Percentiles rank a stretch among this genome's conserved stretches.
Conservation (phyloP, 768 basidiomycete species). For the Tricholoma saponaceum region DNA sequence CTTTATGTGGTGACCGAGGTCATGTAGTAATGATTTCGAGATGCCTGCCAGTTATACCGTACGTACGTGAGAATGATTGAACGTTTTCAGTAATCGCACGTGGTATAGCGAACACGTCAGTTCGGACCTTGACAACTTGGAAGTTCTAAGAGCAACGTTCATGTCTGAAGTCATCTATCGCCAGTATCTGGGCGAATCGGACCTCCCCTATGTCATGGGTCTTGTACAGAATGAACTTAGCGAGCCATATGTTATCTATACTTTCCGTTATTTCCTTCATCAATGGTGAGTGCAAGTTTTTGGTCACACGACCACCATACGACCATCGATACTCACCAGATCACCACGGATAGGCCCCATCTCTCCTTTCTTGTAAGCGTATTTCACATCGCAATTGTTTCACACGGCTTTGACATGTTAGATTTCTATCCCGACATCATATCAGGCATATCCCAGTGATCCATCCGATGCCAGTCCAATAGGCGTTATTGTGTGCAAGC, state of each 20-base stretch:
- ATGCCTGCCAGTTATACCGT: too few species aligned
- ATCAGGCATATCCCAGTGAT: slow-evolving; percentile 56
- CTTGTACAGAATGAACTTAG: slow-evolving; percentile 90
- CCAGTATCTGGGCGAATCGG: slow-evolving; percentile 70
- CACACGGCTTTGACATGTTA: not conserved
- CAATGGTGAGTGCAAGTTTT: slow-evolving; percentile 68
- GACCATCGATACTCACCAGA: slow-evolving; percentile 11
- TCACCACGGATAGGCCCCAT: slow-evolving; percentile 67
- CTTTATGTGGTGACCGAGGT: too few species aligned
- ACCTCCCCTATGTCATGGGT: slow-evolving; percentile 79
- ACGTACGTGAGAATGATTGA: too few species aligned
- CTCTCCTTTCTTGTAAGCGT: slow-evolving; percentile 69
- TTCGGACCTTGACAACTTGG: too few species aligned
- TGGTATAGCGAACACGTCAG: not conserved
- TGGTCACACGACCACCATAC: slow-evolving; percentile 27
- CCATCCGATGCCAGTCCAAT: slow-evolving; percentile 51
- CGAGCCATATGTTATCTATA: slow-evolving; percentile 95
- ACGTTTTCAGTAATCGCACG: not conserved
- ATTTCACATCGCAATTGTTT: not conserved
- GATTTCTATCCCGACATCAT: not conserved
- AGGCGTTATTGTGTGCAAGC: slow-evolving; percentile 96
- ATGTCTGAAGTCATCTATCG: slow-evolving; percentile 57
- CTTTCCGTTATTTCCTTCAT: slow-evolving; percentile 94
- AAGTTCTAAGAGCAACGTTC: not conserved
- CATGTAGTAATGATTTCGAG: too few species aligned